Evolutionary conservation across 2,329 filamentous ascomycete species (phyloP).

Genomic region (Phaeoacremonium minimum): DNA sequence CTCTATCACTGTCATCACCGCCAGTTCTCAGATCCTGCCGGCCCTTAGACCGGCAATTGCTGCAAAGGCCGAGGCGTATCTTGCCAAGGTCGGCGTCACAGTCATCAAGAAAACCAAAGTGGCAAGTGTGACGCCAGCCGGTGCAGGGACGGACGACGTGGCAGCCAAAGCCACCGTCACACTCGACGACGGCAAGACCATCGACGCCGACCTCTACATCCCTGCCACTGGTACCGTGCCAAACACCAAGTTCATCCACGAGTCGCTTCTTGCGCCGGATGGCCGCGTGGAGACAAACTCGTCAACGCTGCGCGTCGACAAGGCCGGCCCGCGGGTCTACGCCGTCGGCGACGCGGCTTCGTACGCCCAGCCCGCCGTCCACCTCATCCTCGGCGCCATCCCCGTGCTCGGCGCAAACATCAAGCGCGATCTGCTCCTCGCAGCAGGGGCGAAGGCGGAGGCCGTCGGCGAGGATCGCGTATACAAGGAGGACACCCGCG

Average conservation of each 20-base stretch:
- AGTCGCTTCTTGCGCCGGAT: constrained; percentile 15
- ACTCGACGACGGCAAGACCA: constrained; percentile 30
- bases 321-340: constrained; percentile 30
- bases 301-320: constrained; percentile 34
- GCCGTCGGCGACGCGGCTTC: constrained; percentile 40
- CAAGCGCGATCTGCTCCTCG: constrained; percentile 40
- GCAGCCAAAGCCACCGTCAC: constrained; percentile 23
- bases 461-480: constrained; percentile 19
- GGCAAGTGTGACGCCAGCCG: constrained; percentile 19
- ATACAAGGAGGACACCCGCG: constrained; percentile 35
- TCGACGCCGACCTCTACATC: constrained; percentile 43
- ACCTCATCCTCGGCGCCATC: constrained; percentile 32
- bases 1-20: constrained; percentile 38
- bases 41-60: constrained; percentile 30
- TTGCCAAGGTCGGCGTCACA: constrained; percentile 39
- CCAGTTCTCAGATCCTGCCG: constrained; percentile 31
- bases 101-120: constrained; percentile 37
- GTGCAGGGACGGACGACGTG: constrained; percentile 20
- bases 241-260: constrained; percentile 13
- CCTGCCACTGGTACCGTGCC: constrained; percentile 32
- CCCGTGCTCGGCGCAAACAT: constrained; percentile 42
- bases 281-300: constrained; percentile 31
- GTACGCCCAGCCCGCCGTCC: constrained; percentile 33
- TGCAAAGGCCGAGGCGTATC: constrained; percentile 30
- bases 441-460: constrained; percentile 16